Conservation (phyloP, 129 eudicot genomes). For the Heracleum sosnowskyi region DNA sequence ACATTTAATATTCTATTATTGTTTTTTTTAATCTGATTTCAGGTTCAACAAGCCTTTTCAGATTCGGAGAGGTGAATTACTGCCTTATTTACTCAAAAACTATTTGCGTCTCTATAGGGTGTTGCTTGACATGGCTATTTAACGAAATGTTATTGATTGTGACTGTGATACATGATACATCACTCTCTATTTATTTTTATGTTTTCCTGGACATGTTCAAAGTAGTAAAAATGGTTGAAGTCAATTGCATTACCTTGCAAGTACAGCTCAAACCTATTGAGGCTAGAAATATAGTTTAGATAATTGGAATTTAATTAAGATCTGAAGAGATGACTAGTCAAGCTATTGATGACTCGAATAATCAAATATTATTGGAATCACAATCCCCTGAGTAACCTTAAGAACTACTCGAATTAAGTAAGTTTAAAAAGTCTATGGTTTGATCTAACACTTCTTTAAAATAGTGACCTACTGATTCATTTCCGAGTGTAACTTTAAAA, state of each 20-base stretch:
- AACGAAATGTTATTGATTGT: neutral
- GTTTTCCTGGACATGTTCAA: neutral
- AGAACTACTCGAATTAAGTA: no score
- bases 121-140: neutral
- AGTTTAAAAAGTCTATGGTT: neutral
- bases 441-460: neutral
- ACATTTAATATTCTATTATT: neutral
- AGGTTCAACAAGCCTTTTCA: conserved; percentile 90
- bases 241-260: neutral
- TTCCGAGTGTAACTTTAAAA: neutral
- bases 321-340: neutral
- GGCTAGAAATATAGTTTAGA: neutral
- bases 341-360: neutral
- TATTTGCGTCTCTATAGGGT: neutral
- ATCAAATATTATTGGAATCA: neutral
- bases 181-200: neutral
- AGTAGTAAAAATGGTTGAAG: neutral
- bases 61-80: conserved; percentile 64
- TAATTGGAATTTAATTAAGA: neutral
- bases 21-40: conserved; percentile 6
- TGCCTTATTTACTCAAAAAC: neutral
- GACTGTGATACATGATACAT: neutral
- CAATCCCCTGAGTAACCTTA: neutral
- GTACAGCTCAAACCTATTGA: neutral
- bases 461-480: neutral